Conservation (phyloP, 768 basidiomycete species). For the Pleurotus citrinopileatus region DNA sequence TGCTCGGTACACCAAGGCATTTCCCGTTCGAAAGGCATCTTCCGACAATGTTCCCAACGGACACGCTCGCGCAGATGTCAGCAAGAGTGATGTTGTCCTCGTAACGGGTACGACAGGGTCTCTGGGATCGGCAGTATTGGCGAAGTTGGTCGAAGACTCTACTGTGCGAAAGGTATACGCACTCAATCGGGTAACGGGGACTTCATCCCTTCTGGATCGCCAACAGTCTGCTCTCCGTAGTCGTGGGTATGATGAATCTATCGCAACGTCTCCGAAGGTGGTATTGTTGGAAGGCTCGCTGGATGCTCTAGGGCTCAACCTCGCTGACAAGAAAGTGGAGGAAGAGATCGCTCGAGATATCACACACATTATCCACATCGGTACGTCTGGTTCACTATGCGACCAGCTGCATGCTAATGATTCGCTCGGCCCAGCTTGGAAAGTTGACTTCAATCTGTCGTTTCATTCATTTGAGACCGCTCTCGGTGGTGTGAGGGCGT, state of each 20-base stretch:
- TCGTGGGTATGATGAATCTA: constrained; percentile 14
- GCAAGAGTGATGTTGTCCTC: not conserved
- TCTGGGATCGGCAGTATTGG: constrained; percentile 22
- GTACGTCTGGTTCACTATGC: not conserved
- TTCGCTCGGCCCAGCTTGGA: constrained; percentile 29
- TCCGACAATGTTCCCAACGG: not conserved
- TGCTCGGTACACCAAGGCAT: not conserved
- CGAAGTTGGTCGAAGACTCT: constrained; percentile 21
- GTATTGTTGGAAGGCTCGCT: constrained; percentile 16
- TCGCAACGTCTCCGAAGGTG: constrained; percentile 16
- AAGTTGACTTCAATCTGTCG: constrained; percentile 37
- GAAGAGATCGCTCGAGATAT: constrained; percentile 24
- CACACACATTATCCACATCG: constrained; percentile 29
- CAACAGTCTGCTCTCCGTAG: constrained; percentile 17
- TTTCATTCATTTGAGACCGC: constrained; percentile 34
- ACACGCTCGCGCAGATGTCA: not conserved
- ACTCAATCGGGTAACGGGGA: constrained; percentile 20
- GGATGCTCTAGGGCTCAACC: constrained; percentile 15
- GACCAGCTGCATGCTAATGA: not conserved
- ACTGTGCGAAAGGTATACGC: constrained; percentile 39
- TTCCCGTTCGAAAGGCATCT: not conserved
- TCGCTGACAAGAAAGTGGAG: constrained; percentile 9
- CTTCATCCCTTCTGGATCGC: constrained; percentile 12
- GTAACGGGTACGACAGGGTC: constrained; percentile 29
- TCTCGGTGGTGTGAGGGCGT: constrained; percentile 27